Evolutionary conservation across 306 rosid species (phyloP).

Genomic region (Canavalia ensiformis): DNA sequence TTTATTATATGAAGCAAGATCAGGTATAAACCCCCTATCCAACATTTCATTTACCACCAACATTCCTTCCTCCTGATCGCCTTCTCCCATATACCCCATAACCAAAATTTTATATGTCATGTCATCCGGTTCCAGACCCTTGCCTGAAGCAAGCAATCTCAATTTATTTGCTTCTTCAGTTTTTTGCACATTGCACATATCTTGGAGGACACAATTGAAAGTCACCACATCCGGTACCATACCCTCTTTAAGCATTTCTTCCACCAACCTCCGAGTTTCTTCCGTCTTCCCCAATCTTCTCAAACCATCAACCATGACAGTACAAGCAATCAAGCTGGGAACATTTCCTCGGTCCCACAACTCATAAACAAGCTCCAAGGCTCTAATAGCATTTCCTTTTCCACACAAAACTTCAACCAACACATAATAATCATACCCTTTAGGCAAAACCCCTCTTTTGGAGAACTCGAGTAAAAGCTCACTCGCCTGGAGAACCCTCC

Average conservation of each 20-base stretch:
- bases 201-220: conserved; percentile 74
- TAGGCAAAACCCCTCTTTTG: conserved; percentile 65
- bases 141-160: conserved; percentile 67
- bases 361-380: conserved; percentile 69
- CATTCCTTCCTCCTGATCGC: conserved; percentile 62
- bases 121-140: conserved; percentile 70
- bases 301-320: conserved; percentile 78
- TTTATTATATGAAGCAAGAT: conserved; percentile 74
- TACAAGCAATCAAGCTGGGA: conserved; percentile 77
- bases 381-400: conserved; percentile 57
- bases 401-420: conserved; percentile 68
- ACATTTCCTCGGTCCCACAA: conserved; percentile 66
- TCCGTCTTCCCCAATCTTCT: conserved; percentile 58
- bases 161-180: conserved; percentile 74
- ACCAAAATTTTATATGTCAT: conserved; percentile 68
- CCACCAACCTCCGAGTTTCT: conserved; percentile 60
- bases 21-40: conserved; percentile 76
- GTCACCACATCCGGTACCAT: conserved; percentile 72
- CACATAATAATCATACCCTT: conserved; percentile 70
- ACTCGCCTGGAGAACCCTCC: conserved; percentile 57
- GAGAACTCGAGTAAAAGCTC: conserved; percentile 69
- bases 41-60: conserved; percentile 80
- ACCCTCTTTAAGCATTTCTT: conserved; percentile 74
- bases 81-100: conserved; percentile 65
- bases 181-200: conserved; percentile 62